Evolutionary conservation across 352 stramenopile genomes (phyloP).

Genomic region (Peronospora farinosa): DNA sequence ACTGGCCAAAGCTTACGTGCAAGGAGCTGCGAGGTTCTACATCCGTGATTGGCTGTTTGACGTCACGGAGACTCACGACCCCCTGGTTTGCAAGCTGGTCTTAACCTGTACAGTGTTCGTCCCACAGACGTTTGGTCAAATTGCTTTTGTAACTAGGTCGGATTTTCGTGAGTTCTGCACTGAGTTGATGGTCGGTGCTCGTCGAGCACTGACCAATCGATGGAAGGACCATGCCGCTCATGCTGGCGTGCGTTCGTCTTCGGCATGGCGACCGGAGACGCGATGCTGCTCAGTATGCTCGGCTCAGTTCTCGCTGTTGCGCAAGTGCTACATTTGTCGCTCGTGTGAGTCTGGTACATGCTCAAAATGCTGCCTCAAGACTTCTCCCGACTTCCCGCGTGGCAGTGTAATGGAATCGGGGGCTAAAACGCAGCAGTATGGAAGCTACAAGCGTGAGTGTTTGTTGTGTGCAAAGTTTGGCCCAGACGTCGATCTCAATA

Average conservation of each 20-base stretch:
- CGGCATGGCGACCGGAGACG: constrained; percentile 28
- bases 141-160: constrained; percentile 16
- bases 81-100: constrained; percentile 57
- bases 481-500: constrained; percentile 13
- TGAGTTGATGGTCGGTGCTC: constrained; percentile 42
- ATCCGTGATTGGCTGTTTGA: constrained; percentile 71
- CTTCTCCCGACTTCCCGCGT: constrained; percentile 3
- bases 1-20: constrained; percentile 36
- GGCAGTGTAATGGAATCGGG: constrained; percentile 10
- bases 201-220: constrained; percentile 47
- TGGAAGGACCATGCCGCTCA: constrained; percentile 43
- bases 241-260: constrained; percentile 16
- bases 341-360: constrained; percentile 50
- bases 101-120: constrained; percentile 58
- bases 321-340: constrained; percentile 51
- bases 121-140: constrained; percentile 11
- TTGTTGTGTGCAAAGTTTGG: constrained; percentile 60
- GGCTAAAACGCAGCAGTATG: constrained; percentile 10
- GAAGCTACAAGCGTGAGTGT: constrained; percentile 34
- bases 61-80: constrained; percentile 51
- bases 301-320: constrained; percentile 49
- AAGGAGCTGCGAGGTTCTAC: constrained; percentile 37
- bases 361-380: constrained; percentile 47
- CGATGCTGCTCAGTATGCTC: constrained; percentile 55
- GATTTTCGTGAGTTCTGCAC: constrained; percentile 65